These are phyloP conservation scores for Dictyostelium firmibasis DNA, from an alignment of 78 protist species.

Conservation along the genomic window DNA sequence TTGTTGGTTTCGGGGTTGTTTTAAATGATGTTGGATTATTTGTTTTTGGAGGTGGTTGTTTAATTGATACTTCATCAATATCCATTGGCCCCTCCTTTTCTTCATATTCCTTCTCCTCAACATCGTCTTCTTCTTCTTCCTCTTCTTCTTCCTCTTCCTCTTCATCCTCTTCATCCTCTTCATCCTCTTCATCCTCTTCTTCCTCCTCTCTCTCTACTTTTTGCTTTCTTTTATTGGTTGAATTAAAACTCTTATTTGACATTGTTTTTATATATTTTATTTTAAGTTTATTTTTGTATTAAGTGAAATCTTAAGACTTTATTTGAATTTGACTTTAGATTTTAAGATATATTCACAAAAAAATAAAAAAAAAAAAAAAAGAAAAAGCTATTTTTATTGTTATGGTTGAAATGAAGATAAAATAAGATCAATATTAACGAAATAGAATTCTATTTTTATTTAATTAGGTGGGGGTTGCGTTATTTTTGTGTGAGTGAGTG, in stretches of 20 bases:
- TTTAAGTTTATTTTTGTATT: not conserved
- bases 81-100: not conserved
- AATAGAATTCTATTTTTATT: too few relatives aligned
- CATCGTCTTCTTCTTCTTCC: not conserved
- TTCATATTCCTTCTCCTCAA: too few relatives aligned
- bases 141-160: not conserved
- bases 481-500: not conserved
- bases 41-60: not conserved
- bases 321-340: not conserved
- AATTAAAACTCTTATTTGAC: too few relatives aligned
- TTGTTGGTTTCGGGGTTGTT: not conserved
- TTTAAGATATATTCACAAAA: not conserved
- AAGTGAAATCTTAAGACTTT: too few relatives aligned
- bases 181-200: not conserved
- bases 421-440: not conserved
- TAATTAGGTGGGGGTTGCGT: not conserved
- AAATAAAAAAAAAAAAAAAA: too few relatives aligned
- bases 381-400: too few relatives aligned
- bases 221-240: not conserved
- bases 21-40: not conserved
- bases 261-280: too few relatives aligned
- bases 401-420: not conserved
- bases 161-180: not conserved
- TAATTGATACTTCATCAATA: not conserved
- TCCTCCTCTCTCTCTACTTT: not conserved